phyloP scores from a whole-genome alignment of 306 rosid genomes.

The Luffa aegyptiaca region DNA sequence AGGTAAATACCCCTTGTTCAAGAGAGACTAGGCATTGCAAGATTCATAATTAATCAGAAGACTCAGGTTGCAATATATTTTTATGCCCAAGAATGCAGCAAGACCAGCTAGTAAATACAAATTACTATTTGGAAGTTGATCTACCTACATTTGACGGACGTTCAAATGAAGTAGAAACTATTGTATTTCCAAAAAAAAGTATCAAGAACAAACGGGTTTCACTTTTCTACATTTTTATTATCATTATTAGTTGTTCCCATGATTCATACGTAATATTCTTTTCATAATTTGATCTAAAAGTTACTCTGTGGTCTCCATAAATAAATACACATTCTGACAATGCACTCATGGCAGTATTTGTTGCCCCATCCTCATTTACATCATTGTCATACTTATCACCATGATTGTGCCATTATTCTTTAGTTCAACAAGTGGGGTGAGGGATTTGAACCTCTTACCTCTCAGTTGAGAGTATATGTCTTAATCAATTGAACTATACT shows the following conservation, averaged over 20 bases:
- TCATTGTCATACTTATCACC: neutral
- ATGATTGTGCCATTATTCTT: neutral
- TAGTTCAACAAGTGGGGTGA: no score
- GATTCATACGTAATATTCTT: neutral
- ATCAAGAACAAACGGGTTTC: neutral
- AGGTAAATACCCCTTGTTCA: neutral
- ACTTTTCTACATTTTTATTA: neutral
- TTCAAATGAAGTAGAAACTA: neutral
- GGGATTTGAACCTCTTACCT: no score
- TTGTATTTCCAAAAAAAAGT: neutral
- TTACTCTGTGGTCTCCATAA: neutral
- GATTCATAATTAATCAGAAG: neutral
- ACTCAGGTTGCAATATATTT: neutral
- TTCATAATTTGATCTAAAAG: neutral
- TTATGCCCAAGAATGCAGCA: neutral
- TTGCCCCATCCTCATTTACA: neutral
- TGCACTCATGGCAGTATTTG: neutral
- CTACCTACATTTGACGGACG: neutral
- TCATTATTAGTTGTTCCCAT: neutral
- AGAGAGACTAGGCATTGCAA: neutral
- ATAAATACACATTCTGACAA: neutral
- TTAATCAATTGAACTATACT: no score
- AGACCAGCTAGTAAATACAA: neutral
- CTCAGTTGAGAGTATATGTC: no score
- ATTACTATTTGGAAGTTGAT: neutral